Conservation (phyloP, 1,139 yeast genomes). For the Kazachstania sp. region DNA sequence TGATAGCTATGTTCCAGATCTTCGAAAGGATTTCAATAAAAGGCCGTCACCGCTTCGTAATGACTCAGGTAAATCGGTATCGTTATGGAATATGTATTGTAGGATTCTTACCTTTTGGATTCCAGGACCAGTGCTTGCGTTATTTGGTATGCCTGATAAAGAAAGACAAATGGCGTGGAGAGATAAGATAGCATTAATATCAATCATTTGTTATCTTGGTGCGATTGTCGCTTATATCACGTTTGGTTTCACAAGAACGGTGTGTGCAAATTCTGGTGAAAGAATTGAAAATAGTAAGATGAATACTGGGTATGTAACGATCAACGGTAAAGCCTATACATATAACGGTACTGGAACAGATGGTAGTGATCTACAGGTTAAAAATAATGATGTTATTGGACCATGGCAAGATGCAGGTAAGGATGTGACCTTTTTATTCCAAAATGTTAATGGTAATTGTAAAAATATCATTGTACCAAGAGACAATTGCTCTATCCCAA, state of each 20-base stretch:
- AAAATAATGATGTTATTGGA: conserved; percentile 68
- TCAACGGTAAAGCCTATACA: conserved; percentile 77
- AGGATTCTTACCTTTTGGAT: conserved; percentile 83
- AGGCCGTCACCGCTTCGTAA: conserved; percentile 1
- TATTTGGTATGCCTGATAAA: conserved; percentile 69
- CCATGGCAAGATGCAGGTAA: conserved; percentile 83
- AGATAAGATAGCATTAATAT: conserved; percentile 80
- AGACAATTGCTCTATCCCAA: conserved; percentile 62
- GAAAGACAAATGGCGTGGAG: conserved; percentile 95
- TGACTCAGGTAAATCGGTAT: conserved; percentile 2
- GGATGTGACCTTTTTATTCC: conserved; percentile 85
- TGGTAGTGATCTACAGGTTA: conserved; percentile 65
- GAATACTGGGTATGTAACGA: conserved; percentile 46
- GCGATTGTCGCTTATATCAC: conserved; percentile 77
- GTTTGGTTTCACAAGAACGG: conserved; percentile 84
- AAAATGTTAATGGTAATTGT: conserved; percentile 92
- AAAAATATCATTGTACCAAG: conserved; percentile 67
- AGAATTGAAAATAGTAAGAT: conserved; percentile 57
- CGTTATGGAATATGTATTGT: conserved; percentile 79
- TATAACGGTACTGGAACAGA: conserved; percentile 60
- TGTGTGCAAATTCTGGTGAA: conserved; percentile 44
- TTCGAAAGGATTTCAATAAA: conserved; percentile 1
- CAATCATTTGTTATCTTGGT: conserved; percentile 67
- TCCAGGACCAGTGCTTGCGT: conserved; percentile 61
- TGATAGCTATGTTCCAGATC: not conserved